These are phyloP conservation scores for Penicillium sp. DNA, from an alignment of 2,329 filamentous ascomycete species.

Conservation along the genomic window DNA sequence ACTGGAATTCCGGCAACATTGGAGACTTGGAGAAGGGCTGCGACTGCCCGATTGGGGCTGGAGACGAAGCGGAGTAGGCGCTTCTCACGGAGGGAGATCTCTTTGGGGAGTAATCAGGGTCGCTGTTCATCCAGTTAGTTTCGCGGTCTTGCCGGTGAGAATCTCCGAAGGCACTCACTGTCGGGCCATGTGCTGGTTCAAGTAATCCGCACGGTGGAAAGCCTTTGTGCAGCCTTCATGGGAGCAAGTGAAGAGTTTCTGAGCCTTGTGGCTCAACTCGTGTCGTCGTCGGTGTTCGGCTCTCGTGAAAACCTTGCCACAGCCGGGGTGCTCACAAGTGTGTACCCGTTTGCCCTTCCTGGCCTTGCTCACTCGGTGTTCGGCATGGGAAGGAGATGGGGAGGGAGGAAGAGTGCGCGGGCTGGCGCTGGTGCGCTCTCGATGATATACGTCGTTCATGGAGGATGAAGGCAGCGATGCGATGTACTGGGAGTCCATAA, in stretches of 20 bases:
- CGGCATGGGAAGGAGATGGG: conserved; percentile 3
- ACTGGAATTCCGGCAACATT: neutral
- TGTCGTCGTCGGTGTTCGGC: conserved; percentile 49
- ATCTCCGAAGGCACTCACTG: conserved; percentile 38
- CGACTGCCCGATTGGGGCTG: neutral
- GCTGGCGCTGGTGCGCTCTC: neutral
- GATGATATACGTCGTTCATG: neutral
- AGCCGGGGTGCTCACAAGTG: conserved; percentile 47
- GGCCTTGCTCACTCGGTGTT: conserved; percentile 49
- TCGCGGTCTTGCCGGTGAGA: neutral
- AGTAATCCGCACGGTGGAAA: conserved; percentile 49
- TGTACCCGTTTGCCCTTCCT: conserved; percentile 54
- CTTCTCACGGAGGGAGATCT: neutral
- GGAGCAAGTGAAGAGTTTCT: conserved; percentile 43
- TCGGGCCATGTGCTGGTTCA: conserved; percentile 49
- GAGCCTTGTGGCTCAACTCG: conserved; percentile 50
- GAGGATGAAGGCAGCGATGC: neutral
- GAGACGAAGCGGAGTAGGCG: neutral
- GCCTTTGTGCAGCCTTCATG: conserved; percentile 46
- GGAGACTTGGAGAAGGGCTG: neutral
- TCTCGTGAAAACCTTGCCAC: conserved; percentile 51
- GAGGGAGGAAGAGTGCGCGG: conserved; percentile 36
- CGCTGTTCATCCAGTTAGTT: neutral
- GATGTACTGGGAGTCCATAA: neutral
- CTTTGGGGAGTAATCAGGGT: neutral